Conservation (phyloP, 306 rosid species). For the Purshia tridentata region DNA sequence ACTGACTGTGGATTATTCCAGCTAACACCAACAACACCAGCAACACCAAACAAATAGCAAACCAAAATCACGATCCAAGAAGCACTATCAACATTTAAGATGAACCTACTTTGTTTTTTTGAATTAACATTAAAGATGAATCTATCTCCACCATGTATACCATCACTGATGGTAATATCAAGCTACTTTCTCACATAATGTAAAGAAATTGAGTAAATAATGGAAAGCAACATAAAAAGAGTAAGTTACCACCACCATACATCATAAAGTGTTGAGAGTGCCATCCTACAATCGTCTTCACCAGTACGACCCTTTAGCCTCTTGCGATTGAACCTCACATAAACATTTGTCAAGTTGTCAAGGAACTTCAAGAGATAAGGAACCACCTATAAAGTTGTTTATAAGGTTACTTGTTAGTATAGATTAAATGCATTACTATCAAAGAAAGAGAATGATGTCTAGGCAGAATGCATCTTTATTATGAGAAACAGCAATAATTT, state of each 20-base stretch:
- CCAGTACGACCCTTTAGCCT: constrained; percentile 98
- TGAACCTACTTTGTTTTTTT: no score
- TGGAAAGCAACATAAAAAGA: neutral
- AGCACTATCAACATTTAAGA: neutral
- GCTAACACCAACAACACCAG: no score
- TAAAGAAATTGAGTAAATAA: no score
- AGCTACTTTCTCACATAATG: neutral
- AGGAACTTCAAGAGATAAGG: constrained; percentile 94
- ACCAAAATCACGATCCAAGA: neutral
- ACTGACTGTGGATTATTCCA: no score
- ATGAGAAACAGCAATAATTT: neutral
- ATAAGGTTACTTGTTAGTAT: neutral
- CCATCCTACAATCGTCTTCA: constrained; percentile 88
- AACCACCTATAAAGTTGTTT: constrained; percentile 64
- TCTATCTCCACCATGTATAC: neutral
- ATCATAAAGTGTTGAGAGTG: constrained; percentile 87
- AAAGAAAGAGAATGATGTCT: neutral
- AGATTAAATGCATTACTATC: constrained; percentile 7
- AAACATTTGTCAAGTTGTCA: constrained; percentile 91
- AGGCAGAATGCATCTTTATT: neutral
- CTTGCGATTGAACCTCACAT: constrained; percentile 95
- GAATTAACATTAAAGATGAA: neutral
- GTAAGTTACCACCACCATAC: constrained; percentile 39
- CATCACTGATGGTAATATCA: neutral
- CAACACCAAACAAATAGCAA: neutral